phyloP scores from a whole-genome alignment of 441 rosid genomes.

The Aquilaria agallochum region DNA sequence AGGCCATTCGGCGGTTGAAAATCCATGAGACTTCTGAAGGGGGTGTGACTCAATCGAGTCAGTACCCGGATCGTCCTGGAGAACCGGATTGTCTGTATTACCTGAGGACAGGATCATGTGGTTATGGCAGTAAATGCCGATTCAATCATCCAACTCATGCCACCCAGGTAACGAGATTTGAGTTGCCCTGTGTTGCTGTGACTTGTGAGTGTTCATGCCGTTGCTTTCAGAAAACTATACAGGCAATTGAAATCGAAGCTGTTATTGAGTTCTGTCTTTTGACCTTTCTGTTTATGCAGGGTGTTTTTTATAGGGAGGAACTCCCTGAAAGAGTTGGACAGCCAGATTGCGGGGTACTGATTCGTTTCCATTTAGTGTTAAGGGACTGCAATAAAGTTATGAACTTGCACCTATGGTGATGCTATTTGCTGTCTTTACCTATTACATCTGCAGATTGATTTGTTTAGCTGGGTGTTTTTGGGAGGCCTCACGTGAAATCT shows the following conservation, averaged over 20 bases:
- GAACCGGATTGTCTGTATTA: slow-evolving; percentile 74
- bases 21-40: slow-evolving; percentile 35
- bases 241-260: neutral
- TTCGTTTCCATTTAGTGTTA: slow-evolving; percentile 14
- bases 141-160: slow-evolving; percentile 71
- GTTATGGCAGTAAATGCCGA: slow-evolving; percentile 75
- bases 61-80: slow-evolving; percentile 85
- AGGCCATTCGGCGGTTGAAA: slow-evolving; percentile 48
- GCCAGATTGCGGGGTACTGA: slow-evolving; percentile 68
- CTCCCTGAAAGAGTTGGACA: slow-evolving; percentile 70
- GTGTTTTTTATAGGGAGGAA: slow-evolving; percentile 42
- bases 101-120: slow-evolving; percentile 76
- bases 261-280: neutral
- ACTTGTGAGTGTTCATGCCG: neutral
- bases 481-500: too few relatives aligned
- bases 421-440: neutral
- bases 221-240: neutral
- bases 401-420: slow-evolving; percentile 2
- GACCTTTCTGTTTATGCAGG: slow-evolving; percentile 27
- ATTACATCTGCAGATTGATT: neutral
- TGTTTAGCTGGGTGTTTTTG: too few relatives aligned
- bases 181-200: neutral
- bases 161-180: slow-evolving; percentile 35
- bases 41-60: slow-evolving; percentile 26
- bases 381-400: slow-evolving; percentile 1